Evolutionary conservation across 306 rosid genomes (phyloP), one percentile per base, ranked within the genome.

Genomic region (Cucumis cinereus): DNA sequence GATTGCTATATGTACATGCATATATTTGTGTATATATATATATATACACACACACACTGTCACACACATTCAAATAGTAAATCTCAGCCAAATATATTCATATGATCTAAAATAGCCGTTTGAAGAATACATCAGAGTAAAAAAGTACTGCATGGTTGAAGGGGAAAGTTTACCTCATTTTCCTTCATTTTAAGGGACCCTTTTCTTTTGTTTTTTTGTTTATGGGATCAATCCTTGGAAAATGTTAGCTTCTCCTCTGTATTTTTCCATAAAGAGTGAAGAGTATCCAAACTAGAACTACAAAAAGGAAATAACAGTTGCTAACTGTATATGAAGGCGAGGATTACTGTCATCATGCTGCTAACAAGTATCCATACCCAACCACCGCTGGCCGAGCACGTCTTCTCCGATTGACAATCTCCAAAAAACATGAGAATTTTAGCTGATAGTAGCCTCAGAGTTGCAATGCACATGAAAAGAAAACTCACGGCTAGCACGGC

Each of bases 401-500:
- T 85, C 50, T 82, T 83, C 28, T 80, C 82, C 47, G 84, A 77
- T 33, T 50, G 75, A 78, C 75, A 76, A 38, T 88, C 74, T 78
- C 87, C 82, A 75, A 78, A 81, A 74, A 84, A 79, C 7, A 80
- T 63, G 57, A 87, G 70, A 75, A 84, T 16, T 53, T 75, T 76
- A 20, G 80, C 78, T 20, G 85, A 85, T 80, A 87, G 72, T 75
- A 90, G 82, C 80, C 82, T 83, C 76, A 93, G 80, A 85, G 85
- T 71, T 54, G 95, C 89, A 36, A 88, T 79, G 83, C 91, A 85
- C 78, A 84, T 72, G 74, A 88, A 88, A 79, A 89, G 72, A 22
- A 89, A 85, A 81, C 96, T 89, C 63, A 87, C 85, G 26, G 84
- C 88, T 72, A 93, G 82, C 30, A 90, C 87, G 0, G 91, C 89